phyloP scores from a whole-genome alignment of 352 stramenopile genomes.

The Aphanomyces euteiches region DNA sequence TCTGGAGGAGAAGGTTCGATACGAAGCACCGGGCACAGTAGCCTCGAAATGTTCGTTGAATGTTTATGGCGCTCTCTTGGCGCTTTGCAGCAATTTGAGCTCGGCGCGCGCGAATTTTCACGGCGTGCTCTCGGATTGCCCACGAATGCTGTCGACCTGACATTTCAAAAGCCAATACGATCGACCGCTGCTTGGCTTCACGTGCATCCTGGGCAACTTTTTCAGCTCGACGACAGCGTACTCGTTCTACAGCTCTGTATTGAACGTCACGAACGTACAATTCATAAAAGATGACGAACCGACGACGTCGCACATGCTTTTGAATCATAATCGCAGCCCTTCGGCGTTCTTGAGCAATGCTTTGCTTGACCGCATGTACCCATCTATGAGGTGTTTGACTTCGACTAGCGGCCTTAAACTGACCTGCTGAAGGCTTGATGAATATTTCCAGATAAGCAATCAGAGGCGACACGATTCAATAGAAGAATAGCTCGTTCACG shows the following conservation, averaged over 20 bases:
- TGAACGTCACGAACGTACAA: conserved; percentile 43
- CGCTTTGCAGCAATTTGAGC: conserved; percentile 34
- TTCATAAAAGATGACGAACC: conserved; percentile 40
- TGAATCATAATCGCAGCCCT: conserved; percentile 49
- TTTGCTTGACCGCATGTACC: conserved; percentile 16
- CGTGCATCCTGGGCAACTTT: not conserved
- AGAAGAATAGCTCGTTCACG: conserved; percentile 8
- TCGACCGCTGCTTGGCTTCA: not conserved
- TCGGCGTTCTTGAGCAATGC: conserved; percentile 35
- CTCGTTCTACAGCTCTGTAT: conserved; percentile 41
- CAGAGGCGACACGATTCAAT: conserved; percentile 18
- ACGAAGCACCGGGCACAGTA: conserved; percentile 33
- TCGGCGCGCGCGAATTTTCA: conserved; percentile 32
- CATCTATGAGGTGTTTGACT: conserved; percentile 40
- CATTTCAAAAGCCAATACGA: conserved; percentile 41
- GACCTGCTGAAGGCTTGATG: conserved; percentile 7
- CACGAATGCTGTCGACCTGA: conserved; percentile 55
- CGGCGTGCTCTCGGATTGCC: conserved; percentile 36
- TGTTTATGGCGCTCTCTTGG: conserved; percentile 44
- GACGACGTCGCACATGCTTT: conserved; percentile 36
- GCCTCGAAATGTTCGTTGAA: conserved; percentile 51
- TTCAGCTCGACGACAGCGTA: conserved; percentile 31
- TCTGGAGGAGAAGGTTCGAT: conserved; percentile 34
- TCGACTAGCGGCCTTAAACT: not conserved
- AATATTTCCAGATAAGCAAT: conserved; percentile 19